These are phyloP conservation scores for Suillus tomentosus DNA, from an alignment of 768 basidiomycete species.

Conservation along the genomic window DNA sequence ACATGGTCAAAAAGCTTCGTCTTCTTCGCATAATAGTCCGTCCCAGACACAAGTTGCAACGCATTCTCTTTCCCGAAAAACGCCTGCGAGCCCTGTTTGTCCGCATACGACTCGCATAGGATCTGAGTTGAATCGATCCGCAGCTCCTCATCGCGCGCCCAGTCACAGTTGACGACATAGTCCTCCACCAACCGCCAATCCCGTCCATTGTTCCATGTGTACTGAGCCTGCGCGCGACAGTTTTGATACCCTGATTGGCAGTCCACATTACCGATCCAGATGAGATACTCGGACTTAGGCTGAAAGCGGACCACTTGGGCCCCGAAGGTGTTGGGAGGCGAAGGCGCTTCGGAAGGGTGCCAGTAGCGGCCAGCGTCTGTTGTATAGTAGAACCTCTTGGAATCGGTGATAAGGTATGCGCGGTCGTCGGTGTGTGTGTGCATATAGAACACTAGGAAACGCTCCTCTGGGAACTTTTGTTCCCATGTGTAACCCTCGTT, in stretches of 20 bases:
- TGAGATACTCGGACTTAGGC: constrained; percentile 77
- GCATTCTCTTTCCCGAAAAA: constrained; percentile 54
- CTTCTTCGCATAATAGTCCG: constrained; percentile 69
- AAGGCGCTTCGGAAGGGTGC: constrained; percentile 59
- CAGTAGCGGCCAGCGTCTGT: constrained; percentile 80
- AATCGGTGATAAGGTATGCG: constrained; percentile 86
- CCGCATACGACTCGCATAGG: constrained; percentile 84
- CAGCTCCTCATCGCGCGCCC: constrained; percentile 82
- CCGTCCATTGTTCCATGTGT: constrained; percentile 76
- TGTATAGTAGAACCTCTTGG: constrained; percentile 69
- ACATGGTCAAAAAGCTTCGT: constrained; percentile 82
- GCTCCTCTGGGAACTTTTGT: constrained; percentile 57
- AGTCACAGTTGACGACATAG: constrained; percentile 90
- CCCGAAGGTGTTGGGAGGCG: constrained; percentile 77
- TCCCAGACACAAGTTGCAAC: constrained; percentile 77
- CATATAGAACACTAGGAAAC: constrained; percentile 84
- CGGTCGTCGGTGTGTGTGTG: constrained; percentile 79
- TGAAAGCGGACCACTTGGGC: constrained; percentile 86
- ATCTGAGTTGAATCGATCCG: constrained; percentile 86
- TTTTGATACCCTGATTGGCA: constrained; percentile 52
- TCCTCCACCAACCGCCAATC: constrained; percentile 75
- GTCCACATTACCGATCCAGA: constrained; percentile 82
- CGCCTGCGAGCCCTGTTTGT: constrained; percentile 81
- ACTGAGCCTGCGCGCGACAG: constrained; percentile 78
- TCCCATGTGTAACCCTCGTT: constrained; percentile 96